Conservation (phyloP, 257 asterid genomes). For the Capsicum rhomboideum region DNA sequence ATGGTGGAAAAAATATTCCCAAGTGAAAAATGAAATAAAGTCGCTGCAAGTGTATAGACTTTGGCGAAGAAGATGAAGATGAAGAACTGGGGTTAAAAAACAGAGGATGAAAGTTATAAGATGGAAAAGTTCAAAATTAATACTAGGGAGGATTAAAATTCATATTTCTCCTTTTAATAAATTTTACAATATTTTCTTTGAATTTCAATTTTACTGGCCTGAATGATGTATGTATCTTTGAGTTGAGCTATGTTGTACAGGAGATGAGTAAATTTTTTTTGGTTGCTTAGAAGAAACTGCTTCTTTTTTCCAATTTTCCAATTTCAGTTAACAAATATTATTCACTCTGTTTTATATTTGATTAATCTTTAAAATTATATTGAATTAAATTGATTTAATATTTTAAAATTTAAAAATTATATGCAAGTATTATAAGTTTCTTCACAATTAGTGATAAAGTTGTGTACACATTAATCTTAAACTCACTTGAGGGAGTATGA, state of each 20-base stretch:
- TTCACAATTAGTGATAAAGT: no score
- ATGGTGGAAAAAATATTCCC: neutral
- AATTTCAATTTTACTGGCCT: neutral
- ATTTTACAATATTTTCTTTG: neutral
- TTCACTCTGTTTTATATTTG: neutral
- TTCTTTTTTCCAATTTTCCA: neutral
- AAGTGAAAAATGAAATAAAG: neutral
- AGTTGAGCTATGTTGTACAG: slow-evolving; percentile 3
- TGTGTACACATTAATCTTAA: no score
- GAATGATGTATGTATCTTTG: neutral
- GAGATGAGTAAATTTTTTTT: neutral
- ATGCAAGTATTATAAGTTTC: no score
- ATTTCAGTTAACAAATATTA: neutral
- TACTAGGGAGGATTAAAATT: neutral
- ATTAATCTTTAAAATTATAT: neutral
- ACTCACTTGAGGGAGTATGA: no score
- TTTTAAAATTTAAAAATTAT: neutral
- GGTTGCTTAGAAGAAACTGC: neutral
- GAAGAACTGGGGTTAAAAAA: neutral
- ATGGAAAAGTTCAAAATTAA: neutral
- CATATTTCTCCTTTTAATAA: neutral
- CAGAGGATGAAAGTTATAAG: neutral
- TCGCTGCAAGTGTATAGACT: slow-evolving; percentile 8
- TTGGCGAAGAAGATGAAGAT: neutral
- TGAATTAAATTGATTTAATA: neutral